Conservation (phyloP, 2,329 filamentous ascomycete genomes). For the Cadophora sp. region DNA sequence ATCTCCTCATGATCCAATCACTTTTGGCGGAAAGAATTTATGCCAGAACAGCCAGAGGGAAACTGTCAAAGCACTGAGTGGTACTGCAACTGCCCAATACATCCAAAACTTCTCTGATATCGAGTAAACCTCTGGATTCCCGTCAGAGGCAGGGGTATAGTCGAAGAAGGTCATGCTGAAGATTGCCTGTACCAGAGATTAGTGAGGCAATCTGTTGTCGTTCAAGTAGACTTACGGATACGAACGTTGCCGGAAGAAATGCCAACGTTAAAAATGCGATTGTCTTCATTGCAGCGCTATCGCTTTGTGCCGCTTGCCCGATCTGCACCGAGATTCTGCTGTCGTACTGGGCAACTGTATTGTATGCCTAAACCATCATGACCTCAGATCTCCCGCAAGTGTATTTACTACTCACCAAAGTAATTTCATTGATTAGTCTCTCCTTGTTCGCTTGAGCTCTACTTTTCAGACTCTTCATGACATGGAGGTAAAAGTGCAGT, state of each 20-base stretch:
- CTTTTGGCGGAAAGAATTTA: background rate
- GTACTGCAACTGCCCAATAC: background rate
- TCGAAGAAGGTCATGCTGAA: background rate
- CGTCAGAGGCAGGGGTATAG: background rate
- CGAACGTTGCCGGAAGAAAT: conserved; percentile 42
- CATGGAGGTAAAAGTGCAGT: conserved; percentile 13
- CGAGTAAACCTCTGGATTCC: background rate
- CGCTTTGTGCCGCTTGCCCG: conserved; percentile 48
- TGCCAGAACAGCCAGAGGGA: background rate
- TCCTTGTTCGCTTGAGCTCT: conserved; percentile 20
- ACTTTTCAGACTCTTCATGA: conserved; percentile 21
- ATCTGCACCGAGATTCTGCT: conserved; percentile 49
- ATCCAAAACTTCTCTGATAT: background rate
- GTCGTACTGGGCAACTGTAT: conserved; percentile 52
- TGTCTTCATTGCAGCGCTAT: conserved; percentile 59
- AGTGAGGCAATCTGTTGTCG: background rate
- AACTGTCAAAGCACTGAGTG: background rate
- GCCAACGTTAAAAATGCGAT: conserved; percentile 55
- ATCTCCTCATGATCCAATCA: background rate
- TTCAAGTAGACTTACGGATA: background rate
- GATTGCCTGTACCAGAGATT: background rate
- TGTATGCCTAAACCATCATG: conserved; percentile 42
- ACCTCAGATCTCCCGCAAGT: background rate
- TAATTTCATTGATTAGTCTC: conserved; percentile 25
- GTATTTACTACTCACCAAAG: background rate